Evolutionary conservation across 2,329 filamentous ascomycete genomes (phyloP), one percentile per base, ranked within the genome.

Genomic region (Clonostachys sp.): DNA sequence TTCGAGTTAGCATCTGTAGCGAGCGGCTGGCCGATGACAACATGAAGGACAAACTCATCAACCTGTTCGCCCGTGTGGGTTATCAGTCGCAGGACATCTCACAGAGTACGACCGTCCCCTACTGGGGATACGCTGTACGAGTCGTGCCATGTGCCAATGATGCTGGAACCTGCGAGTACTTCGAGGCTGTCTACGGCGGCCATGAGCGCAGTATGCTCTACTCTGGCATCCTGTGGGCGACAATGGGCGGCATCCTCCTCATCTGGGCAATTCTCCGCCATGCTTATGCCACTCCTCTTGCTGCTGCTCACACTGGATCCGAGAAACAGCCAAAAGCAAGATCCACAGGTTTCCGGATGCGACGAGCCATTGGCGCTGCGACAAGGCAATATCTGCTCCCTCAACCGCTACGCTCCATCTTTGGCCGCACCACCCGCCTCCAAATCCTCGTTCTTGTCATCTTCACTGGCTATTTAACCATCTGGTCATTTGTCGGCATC

Each of bases 401-500:
- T 0, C 83, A 88, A 55, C 72, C 74, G 4, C 62, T 75, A 3
- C 68, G 74, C n/a, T 55, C 64, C n/a, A 55, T 89, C 45, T 89
- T 91, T 53, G 84, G 86, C 33, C 74, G 80, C 50, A 81, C 83
- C 2, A 87, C 84, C 1, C 75, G 86, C 17, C 71, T 89, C 6
- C 87, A 91, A 57, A 73, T 90, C 5, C 56, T 81, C 17, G 71
- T 87, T 24, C 68, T 90, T 3, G 61, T 73, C 2, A 64, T 80
- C 10, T 62, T 91, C 2, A 61, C 72, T 1, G 75, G 59, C 2
- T 91, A 91, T 57, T 68, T 91, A 1, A 66, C 80, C 41, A 69
- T 90, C 51, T 89, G 84, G 67, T 79, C 77, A 60, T 87, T 90
- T 43, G 74, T 84, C 13, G 86, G 85, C 34, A 84, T 89, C 49